Percentiles rank a stretch among this genome's conserved stretches.
phyloP scores from a whole-genome alignment of 345 rosid species.

The Camelina neglecta region DNA sequence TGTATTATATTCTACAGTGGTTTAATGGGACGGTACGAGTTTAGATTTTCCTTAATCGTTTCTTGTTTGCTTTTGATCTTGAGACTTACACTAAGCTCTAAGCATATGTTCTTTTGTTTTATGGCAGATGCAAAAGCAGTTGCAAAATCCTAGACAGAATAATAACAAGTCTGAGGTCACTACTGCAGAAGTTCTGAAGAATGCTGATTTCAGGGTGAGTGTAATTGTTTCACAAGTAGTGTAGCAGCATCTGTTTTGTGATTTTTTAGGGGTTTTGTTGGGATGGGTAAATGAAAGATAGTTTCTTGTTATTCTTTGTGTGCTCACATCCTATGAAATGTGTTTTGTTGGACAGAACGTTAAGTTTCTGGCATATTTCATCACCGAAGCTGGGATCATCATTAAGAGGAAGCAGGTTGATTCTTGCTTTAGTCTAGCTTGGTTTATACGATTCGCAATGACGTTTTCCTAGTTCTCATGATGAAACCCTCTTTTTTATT shows the following conservation, averaged over 20 bases:
- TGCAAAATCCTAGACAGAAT: conserved; percentile 38
- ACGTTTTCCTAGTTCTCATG: conserved; percentile 8
- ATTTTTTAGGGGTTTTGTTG: too few relatives aligned
- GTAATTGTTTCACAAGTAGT: conserved; percentile 14
- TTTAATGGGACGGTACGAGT: not conserved
- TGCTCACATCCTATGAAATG: conserved; percentile 6
- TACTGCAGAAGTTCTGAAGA: conserved; percentile 63
- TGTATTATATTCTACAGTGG: not conserved
- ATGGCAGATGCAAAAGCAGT: conserved; percentile 42
- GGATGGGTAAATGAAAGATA: not conserved
- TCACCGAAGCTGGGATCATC: conserved; percentile 85
- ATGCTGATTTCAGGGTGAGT: conserved; percentile 90
- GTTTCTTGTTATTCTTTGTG: not conserved
- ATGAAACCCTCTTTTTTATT: conserved; percentile 5
- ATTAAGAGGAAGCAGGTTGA: conserved; percentile 77
- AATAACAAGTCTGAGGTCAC: conserved; percentile 55
- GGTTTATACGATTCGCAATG: not conserved
- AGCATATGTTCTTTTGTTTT: not conserved
- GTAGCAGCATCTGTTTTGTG: not conserved
- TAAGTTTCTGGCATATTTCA: conserved; percentile 78
- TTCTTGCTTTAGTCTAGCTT: conserved; percentile 11
- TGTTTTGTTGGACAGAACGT: conserved; percentile 69
- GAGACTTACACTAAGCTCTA: not conserved
- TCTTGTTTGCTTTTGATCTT: conserved; percentile 3
- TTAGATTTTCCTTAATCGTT: not conserved